phyloP scores from a whole-genome alignment of 2,329 filamentous ascomycete genomes.

The Fusarium sp. region DNA sequence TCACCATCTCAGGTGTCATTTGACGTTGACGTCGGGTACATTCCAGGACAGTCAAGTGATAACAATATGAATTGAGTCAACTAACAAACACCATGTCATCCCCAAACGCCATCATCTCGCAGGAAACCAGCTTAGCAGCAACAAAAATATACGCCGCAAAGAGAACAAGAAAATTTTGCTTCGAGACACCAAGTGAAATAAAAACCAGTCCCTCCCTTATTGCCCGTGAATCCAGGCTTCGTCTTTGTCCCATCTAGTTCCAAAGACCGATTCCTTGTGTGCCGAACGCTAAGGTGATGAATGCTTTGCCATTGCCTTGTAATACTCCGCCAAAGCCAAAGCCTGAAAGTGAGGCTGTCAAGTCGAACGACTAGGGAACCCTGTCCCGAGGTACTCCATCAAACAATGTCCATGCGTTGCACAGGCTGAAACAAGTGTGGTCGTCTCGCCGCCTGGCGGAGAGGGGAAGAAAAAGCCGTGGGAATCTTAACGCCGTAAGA shows the following conservation, averaged over 20 bases:
- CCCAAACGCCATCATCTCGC: slow-evolving; percentile 36
- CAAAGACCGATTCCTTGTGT: slow-evolving; percentile 30
- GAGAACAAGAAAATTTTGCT: slow-evolving; percentile 18
- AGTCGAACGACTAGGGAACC: slow-evolving; percentile 38
- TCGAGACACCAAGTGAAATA: slow-evolving; percentile 16
- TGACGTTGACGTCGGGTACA: slow-evolving; percentile 3
- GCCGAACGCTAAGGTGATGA: slow-evolving; percentile 34
- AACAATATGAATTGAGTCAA: slow-evolving; percentile 40
- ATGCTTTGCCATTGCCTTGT: slow-evolving; percentile 43
- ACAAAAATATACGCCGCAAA: slow-evolving; percentile 12
- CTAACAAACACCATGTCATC: slow-evolving; percentile 26
- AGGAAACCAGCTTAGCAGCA: slow-evolving; percentile 21
- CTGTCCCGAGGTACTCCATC: slow-evolving; percentile 41
- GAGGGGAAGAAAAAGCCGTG: slow-evolving; percentile 20
- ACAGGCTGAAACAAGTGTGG: slow-evolving; percentile 23
- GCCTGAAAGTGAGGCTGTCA: slow-evolving; percentile 44
- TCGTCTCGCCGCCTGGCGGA: slow-evolving; percentile 14
- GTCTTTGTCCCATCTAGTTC: slow-evolving; percentile 25
- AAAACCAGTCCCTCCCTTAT: slow-evolving; percentile 11
- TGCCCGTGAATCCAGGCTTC: slow-evolving; percentile 31
- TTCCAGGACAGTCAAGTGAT: slow-evolving; percentile 12
- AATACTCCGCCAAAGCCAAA: slow-evolving; percentile 44
- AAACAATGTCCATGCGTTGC: slow-evolving; percentile 34
- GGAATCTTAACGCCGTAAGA: slow-evolving; percentile 37
- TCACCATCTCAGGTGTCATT: slow-evolving; percentile 20